Percentiles rank a stretch among this genome's conserved stretches.
Conservation (phyloP, 176 grass and related monocot species). For the Aegilops longissima region DNA sequence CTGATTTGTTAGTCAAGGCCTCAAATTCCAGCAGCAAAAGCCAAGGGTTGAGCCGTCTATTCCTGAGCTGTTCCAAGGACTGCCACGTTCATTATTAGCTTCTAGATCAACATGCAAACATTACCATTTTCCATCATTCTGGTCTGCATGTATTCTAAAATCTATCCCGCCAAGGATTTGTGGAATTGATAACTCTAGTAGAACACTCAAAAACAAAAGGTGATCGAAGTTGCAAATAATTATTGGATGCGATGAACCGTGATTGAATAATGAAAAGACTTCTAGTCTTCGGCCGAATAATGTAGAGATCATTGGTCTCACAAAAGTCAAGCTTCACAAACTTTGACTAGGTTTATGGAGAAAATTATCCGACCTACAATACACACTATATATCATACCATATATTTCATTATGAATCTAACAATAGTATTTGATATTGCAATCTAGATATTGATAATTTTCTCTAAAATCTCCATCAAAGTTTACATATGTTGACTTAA, state of each 20-base stretch:
- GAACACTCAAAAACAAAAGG: not conserved
- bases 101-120: not conserved
- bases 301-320: too few relatives aligned
- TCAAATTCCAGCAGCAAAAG: constrained; percentile 23
- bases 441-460: too few relatives aligned
- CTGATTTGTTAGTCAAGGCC: constrained; percentile 23
- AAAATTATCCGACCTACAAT: too few relatives aligned
- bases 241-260: not conserved
- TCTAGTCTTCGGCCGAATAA: too few relatives aligned
- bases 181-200: not conserved
- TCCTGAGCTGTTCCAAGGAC: not conserved
- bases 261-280: not conserved
- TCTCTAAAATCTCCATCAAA: too few relatives aligned
- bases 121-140: not conserved
- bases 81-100: not conserved
- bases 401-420: too few relatives aligned
- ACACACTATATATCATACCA: too few relatives aligned
- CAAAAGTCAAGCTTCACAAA: too few relatives aligned
- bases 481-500: too few relatives aligned
- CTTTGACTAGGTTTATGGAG: too few relatives aligned
- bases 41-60: not conserved
- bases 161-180: not conserved
- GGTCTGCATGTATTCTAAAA: not conserved
- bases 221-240: not conserved
- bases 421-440: too few relatives aligned